phyloP scores from a whole-genome alignment of 2,329 filamentous ascomycete genomes.

The Metarhizium sp. region DNA sequence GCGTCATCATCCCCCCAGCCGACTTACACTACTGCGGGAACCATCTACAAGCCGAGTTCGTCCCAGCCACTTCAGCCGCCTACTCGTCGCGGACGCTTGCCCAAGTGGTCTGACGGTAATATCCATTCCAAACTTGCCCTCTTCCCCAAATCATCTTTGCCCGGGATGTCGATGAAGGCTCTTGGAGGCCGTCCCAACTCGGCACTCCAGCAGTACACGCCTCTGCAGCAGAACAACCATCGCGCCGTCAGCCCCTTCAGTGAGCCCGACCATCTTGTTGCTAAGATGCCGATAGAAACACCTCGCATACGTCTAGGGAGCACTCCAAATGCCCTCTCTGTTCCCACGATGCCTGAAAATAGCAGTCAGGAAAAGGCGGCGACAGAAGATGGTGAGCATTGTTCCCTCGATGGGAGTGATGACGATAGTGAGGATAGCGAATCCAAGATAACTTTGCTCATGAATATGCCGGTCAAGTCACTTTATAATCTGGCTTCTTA shows the following conservation, averaged over 20 bases:
- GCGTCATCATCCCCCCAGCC: constrained; percentile 21
- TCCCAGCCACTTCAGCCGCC: constrained; percentile 40
- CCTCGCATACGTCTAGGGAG: constrained; percentile 19
- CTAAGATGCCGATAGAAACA: constrained; percentile 17
- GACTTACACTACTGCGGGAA: constrained; percentile 48
- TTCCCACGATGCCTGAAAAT: constrained; percentile 2
- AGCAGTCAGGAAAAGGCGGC: constrained; percentile 9
- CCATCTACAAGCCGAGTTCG: constrained; percentile 40
- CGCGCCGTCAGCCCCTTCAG: constrained; percentile 35
- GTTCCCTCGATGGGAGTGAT: constrained; percentile 8
- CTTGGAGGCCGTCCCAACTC: constrained; percentile 7
- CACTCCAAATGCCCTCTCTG: constrained; percentile 12
- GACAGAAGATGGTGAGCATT: constrained; percentile 12
- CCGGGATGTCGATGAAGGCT: constrained; percentile 24
- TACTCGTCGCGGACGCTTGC: constrained; percentile 37
- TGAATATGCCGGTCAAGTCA: constrained; percentile 35
- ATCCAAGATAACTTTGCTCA: constrained; percentile 17
- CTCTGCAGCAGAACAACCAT: constrained; percentile 45
- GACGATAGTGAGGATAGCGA: constrained; percentile 19
- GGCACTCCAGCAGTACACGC: constrained; percentile 33
- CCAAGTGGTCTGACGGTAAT: constrained; percentile 27
- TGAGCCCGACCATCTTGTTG: constrained; percentile 15
- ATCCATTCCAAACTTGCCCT: constrained; percentile 21
- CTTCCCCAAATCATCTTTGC: constrained; percentile 27
- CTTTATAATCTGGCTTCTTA: constrained; percentile 47